These are phyloP conservation scores for Halophytophthora batemanensis DNA, from an alignment of 352 stramenopile genomes.

Conservation along the genomic window DNA sequence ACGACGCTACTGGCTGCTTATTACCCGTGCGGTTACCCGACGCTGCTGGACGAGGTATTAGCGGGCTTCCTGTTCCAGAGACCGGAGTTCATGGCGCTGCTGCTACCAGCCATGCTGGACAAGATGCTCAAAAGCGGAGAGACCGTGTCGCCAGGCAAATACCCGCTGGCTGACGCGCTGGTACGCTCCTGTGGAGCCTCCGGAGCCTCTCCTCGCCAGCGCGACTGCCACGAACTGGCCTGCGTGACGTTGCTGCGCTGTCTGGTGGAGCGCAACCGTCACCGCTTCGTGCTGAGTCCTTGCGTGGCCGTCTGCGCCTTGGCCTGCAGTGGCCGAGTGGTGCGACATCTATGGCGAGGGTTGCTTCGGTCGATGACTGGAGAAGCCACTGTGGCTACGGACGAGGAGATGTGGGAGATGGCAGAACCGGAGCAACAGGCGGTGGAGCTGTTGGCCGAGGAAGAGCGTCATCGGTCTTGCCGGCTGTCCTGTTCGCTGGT, in stretches of 20 bases:
- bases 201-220: not conserved
- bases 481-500: slow-evolving; percentile 42
- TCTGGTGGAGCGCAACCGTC: slow-evolving; percentile 70
- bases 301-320: slow-evolving; percentile 67
- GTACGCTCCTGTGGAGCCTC: slow-evolving; percentile 28
- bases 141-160: slow-evolving; percentile 52
- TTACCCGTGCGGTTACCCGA: slow-evolving; percentile 80
- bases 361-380: slow-evolving; percentile 29
- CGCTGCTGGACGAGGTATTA: slow-evolving; percentile 79
- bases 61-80: slow-evolving; percentile 72
- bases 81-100: slow-evolving; percentile 63
- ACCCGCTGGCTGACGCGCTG: slow-evolving; percentile 69
- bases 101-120: slow-evolving; percentile 68
- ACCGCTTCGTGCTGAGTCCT: slow-evolving; percentile 70
- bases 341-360: slow-evolving; percentile 43
- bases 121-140: slow-evolving; percentile 68
- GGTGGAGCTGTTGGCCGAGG: slow-evolving; percentile 49
- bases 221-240: slow-evolving; percentile 49
- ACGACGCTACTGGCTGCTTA: slow-evolving; percentile 72
- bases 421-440: slow-evolving; percentile 44
- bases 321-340: slow-evolving; percentile 51
- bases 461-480: slow-evolving; percentile 37
- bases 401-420: slow-evolving; percentile 35
- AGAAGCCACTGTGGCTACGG: slow-evolving; percentile 3
- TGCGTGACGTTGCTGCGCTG: slow-evolving; percentile 70